Percentiles rank a stretch among this genome's conserved stretches.
These are phyloP conservation scores for Diaporthe sp. DNA, from an alignment of 2,329 filamentous ascomycete genomes.

Conservation along the genomic window DNA sequence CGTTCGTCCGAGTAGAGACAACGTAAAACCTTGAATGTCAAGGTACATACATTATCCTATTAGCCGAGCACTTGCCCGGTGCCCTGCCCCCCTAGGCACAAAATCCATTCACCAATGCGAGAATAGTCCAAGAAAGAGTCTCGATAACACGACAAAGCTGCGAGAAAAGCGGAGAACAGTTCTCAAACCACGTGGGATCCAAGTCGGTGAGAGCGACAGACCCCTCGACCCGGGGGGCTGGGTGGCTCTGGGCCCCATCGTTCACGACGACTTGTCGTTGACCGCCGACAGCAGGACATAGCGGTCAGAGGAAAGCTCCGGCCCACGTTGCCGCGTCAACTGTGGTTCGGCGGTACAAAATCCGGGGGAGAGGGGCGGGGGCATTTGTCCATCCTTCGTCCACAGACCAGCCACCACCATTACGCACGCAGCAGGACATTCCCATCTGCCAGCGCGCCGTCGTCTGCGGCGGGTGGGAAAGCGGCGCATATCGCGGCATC, in stretches of 20 bases:
- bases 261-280: slow-evolving; percentile 35
- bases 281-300: slow-evolving; percentile 37
- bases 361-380: slow-evolving; percentile 14
- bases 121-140: background rate
- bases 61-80: slow-evolving; percentile 17
- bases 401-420: slow-evolving; percentile 39
- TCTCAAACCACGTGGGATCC: slow-evolving; percentile 39
- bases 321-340: slow-evolving; percentile 33
- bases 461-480: background rate
- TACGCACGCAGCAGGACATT: slow-evolving; percentile 27
- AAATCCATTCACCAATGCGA: slow-evolving; percentile 30
- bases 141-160: slow-evolving; percentile 8
- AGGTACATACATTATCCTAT: slow-evolving; percentile 34
- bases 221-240: slow-evolving; percentile 34
- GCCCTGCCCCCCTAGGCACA: background rate
- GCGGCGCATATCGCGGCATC: slow-evolving; percentile 33
- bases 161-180: slow-evolving; percentile 21
- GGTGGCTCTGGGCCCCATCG: slow-evolving; percentile 35
- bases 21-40: background rate
- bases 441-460: slow-evolving; percentile 4
- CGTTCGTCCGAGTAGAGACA: slow-evolving; percentile 6
- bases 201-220: slow-evolving; percentile 41
- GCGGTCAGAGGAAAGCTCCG: slow-evolving; percentile 37
- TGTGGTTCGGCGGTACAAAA: slow-evolving; percentile 24
- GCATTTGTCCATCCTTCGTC: slow-evolving; percentile 17